Percentiles rank a stretch among this genome's conserved stretches.
These are phyloP conservation scores for Xylariales sp. DNA, from an alignment of 2,329 filamentous ascomycete genomes.

Conservation along the genomic window DNA sequence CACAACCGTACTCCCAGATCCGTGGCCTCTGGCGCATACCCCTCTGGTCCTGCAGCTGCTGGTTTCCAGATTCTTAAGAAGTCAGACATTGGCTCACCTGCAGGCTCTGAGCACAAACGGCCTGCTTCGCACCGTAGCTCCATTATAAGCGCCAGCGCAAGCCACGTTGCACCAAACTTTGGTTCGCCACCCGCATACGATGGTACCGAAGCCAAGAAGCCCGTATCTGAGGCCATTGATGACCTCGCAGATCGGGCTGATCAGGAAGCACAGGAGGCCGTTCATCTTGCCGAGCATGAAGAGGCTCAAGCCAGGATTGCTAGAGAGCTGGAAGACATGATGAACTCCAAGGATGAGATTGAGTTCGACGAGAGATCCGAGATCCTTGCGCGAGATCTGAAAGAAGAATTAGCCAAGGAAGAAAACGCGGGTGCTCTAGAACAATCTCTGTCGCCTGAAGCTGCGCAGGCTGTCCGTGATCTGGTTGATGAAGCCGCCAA, in stretches of 20 bases:
- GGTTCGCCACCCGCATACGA: conserved; percentile 22
- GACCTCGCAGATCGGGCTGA: conserved; percentile 55
- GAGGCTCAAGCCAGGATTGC: conserved; percentile 43
- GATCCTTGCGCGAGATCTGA: conserved; percentile 41
- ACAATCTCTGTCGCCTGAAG: conserved; percentile 42
- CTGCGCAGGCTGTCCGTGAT: conserved; percentile 44
- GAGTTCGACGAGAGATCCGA: conserved; percentile 49
- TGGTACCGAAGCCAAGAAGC: conserved; percentile 47
- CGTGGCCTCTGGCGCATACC: conserved; percentile 24
- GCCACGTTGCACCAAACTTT: conserved; percentile 21
- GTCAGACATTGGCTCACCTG: conserved; percentile 30
- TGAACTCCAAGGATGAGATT: conserved; percentile 46
- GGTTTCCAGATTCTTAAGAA: conserved; percentile 50
- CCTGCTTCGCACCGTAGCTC: conserved; percentile 35
- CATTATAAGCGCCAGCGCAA: conserved; percentile 38
- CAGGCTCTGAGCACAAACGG: conserved; percentile 33
- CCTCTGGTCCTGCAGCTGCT: conserved; percentile 24
- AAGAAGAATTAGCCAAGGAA: conserved; percentile 51
- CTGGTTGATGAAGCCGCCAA: conserved; percentile 54
- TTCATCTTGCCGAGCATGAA: conserved; percentile 51
- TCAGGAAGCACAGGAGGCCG: conserved; percentile 58
- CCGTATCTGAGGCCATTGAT: conserved; percentile 65
- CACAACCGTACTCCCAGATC: conserved; percentile 37
- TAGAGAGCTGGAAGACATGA: conserved; percentile 44
- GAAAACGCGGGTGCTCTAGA: conserved; percentile 51